A percentile compares a stretch with the other conserved stretches of the same genome.
These are phyloP conservation scores for Casuarina cunninghamiana DNA, from an alignment of 306 rosid species.

Conservation along the genomic window DNA sequence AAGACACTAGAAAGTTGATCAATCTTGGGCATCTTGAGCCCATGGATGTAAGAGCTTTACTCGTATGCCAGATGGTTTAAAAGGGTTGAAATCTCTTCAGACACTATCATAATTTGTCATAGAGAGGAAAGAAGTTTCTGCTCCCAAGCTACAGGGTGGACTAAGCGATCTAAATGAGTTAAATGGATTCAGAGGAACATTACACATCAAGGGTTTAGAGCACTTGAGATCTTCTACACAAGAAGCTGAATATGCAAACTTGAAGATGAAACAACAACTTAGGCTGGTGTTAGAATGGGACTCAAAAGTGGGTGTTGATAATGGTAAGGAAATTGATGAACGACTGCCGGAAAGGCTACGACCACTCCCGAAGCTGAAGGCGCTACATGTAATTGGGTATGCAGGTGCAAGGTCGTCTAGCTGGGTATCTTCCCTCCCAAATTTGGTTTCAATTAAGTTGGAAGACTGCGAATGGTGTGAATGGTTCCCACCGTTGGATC, in stretches of 20 bases:
- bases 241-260: background rate
- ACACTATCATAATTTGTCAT: background rate
- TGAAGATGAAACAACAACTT: constrained; percentile 9
- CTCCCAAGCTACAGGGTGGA: background rate
- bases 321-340: background rate
- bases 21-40: constrained; percentile 18
- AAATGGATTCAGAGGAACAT: constrained; percentile 11
- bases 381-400: background rate
- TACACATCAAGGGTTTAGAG: background rate
- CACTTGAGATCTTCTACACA: background rate
- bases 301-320: too few relatives aligned
- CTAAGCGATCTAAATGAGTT: constrained; percentile 11
- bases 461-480: background rate
- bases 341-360: constrained; percentile 11
- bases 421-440: constrained; percentile 23
- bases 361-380: constrained; percentile 11
- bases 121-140: background rate
- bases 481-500: constrained; percentile 17
- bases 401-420: constrained; percentile 1
- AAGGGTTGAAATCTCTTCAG: constrained; percentile 7
- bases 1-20: background rate
- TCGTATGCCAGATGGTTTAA: background rate
- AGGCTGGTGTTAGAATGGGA: background rate
- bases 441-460: constrained; percentile 2
- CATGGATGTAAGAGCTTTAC: background rate